A percentile compares a stretch with the other conserved stretches of the same genome.
Conservation (phyloP, 495 filamentous ascomycete species). For the Daldinia decipiens region DNA sequence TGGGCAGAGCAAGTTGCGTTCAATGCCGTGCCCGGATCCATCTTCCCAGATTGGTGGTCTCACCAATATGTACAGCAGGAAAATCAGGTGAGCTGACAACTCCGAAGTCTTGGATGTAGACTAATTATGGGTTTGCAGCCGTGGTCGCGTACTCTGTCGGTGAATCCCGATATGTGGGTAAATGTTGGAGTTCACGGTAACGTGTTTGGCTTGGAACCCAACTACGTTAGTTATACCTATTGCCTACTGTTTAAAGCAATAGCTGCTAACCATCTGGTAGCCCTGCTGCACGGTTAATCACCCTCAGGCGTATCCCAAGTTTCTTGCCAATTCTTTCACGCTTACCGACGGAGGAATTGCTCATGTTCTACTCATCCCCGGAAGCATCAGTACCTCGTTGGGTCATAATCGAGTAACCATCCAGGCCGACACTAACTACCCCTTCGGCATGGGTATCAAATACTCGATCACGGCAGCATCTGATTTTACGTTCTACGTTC, state of each 20-base stretch:
- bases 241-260: not conserved
- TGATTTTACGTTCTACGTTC: slow-evolving; percentile 61
- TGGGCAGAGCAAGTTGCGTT: slow-evolving; percentile 66
- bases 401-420: slow-evolving; percentile 42
- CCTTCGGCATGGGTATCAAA: slow-evolving; percentile 58
- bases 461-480: slow-evolving; percentile 59
- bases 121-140: slow-evolving; percentile 42
- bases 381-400: slow-evolving; percentile 47
- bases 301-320: slow-evolving; percentile 69
- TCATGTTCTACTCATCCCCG: slow-evolving; percentile 57
- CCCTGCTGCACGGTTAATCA: slow-evolving; percentile 74
- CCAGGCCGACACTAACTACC: slow-evolving; percentile 59
- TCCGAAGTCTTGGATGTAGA: slow-evolving; percentile 22
- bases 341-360: slow-evolving; percentile 52
- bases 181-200: slow-evolving; percentile 59
- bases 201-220: slow-evolving; percentile 57
- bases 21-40: slow-evolving; percentile 66
- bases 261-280: slow-evolving; percentile 37
- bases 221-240: slow-evolving; percentile 43
- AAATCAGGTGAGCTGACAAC: slow-evolving; percentile 59
- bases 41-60: slow-evolving; percentile 69
- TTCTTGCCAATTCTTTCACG: slow-evolving; percentile 53
- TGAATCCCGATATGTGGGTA: slow-evolving; percentile 58
- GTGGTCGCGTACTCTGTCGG: slow-evolving; percentile 54
- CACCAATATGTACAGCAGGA: slow-evolving; percentile 69